phyloP scores from a whole-genome alignment of 192 early-diverging fungal species.

The Backusella macrospora region DNA sequence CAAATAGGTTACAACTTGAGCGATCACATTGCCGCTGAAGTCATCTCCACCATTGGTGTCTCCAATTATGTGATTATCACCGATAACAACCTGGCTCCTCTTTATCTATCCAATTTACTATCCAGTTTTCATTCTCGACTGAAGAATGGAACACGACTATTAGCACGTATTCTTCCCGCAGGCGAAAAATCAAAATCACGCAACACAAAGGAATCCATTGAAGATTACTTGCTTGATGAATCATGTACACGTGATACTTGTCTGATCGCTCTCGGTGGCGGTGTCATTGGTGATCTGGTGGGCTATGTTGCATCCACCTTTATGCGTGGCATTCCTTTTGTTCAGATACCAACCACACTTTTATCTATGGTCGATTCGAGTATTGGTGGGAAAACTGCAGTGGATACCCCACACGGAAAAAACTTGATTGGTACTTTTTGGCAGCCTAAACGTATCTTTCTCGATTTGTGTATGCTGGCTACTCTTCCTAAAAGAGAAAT shows the following conservation, averaged over 20 bases:
- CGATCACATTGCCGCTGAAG: constrained; percentile 69
- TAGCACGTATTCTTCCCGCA: constrained; percentile 77
- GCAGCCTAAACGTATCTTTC: constrained; percentile 90
- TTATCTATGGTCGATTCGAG: constrained; percentile 97
- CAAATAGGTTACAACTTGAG: constrained; percentile 80
- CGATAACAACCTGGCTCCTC: constrained; percentile 78
- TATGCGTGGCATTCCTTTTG: constrained; percentile 92
- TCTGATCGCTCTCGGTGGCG: constrained; percentile 91
- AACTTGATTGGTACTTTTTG: constrained; percentile 97
- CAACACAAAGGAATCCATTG: constrained; percentile 79
- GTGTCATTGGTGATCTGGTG: constrained; percentile 92
- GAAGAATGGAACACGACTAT: constrained; percentile 53
- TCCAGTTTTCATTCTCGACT: constrained; percentile 48
- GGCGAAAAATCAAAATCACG: constrained; percentile 90
- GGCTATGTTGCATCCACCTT: constrained; percentile 96
- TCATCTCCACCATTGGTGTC: constrained; percentile 68
- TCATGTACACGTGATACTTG: constrained; percentile 90
- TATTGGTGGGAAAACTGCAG: constrained; percentile 94
- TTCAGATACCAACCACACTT: constrained; percentile 94
- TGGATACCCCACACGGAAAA: constrained; percentile 92
- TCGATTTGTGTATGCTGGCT: constrained; percentile 80
- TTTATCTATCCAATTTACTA: constrained; percentile 70
- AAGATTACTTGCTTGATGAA: constrained; percentile 84
- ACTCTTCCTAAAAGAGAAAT: constrained; percentile 92
- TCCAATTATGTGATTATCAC: constrained; percentile 89